A percentile compares a stretch with the other conserved stretches of the same genome.
Conservation (phyloP, 768 basidiomycete species). For the Mycena capillaripes region DNA sequence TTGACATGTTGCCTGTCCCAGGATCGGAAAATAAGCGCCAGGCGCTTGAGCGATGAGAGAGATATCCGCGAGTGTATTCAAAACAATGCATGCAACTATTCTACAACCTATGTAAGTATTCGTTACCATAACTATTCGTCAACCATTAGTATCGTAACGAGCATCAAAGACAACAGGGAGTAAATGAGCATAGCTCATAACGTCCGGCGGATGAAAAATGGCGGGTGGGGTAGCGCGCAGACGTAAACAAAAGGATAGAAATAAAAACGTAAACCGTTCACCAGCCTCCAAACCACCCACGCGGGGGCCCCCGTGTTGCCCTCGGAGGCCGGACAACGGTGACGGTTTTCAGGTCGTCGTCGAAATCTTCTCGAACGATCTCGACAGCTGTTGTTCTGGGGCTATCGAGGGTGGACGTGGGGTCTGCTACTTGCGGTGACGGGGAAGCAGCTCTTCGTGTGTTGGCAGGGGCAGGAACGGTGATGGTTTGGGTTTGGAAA, state of each 20-base stretch:
- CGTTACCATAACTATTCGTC: slow-evolving; percentile 24
- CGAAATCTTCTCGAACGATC: slow-evolving; percentile 74
- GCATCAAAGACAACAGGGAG: slow-evolving; percentile 29
- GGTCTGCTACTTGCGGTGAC: slow-evolving; percentile 72
- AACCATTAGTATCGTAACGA: slow-evolving; percentile 39
- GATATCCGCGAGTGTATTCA: slow-evolving; percentile 29
- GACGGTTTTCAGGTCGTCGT: slow-evolving; percentile 56
- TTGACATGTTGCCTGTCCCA: background rate
- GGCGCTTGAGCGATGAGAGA: background rate
- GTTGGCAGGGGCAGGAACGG: slow-evolving; percentile 82
- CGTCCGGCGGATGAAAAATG: slow-evolving; percentile 34
- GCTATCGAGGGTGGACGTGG: slow-evolving; percentile 69
- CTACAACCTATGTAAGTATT: slow-evolving; percentile 33
- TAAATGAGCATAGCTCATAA: slow-evolving; percentile 35
- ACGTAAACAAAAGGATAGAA: slow-evolving; percentile 47
- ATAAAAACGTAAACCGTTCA: slow-evolving; percentile 51
- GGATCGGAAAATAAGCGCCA: background rate
- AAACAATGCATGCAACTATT: slow-evolving; percentile 28
- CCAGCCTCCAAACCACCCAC: slow-evolving; percentile 75
- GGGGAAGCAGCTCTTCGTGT: slow-evolving; percentile 83
- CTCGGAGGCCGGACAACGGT: slow-evolving; percentile 58
- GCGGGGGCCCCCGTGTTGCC: slow-evolving; percentile 63
- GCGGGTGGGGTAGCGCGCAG: slow-evolving; percentile 31
- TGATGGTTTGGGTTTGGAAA: slow-evolving; percentile 75
- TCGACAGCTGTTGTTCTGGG: slow-evolving; percentile 84